Evolutionary conservation across 352 stramenopile species (phyloP), one percentile per base, ranked within the genome.

Genomic region (Globisporangium emineosum): DNA sequence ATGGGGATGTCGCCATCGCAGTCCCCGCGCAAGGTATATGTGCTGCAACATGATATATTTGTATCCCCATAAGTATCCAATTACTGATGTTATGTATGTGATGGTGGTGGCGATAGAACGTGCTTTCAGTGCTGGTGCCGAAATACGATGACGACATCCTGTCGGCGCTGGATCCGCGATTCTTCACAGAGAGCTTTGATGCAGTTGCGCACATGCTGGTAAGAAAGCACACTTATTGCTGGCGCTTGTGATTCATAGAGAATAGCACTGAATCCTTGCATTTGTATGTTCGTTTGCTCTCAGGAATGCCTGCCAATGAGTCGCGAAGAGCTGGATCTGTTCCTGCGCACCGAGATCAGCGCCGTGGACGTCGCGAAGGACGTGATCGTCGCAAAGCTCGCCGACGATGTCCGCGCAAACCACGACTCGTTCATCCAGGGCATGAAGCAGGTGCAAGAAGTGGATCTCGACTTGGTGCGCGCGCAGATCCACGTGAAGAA

Each of bases 401-500:
- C 89, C n/a, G 83, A 93, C 40, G 83, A 94, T 17, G 85, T 96
- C 51, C 88, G 84, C 3, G 73, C 73, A 8, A 94, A 96, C 51
- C 82, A 93, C 62, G 80, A 76, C 49, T 72, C 84, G 33, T 80
- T 96, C 27, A 92, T 94, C 60, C 75, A 94, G 66, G 88, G 88
- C 19, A 93, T 96, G 83, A 93, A 89, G 43, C 82, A 91, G 29
- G 88, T 96, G 49, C 84, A 96, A 49, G 86, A 96, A 35, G 88
- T 96, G 25, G 88, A 96, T 67, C 65, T 96, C 21, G 86, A 96
- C 62, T 72, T 96, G 32, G 77, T 93, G 52, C 78, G 83, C 42
- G 86, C 88, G 23, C 83, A 94, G 60, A 94, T 96, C 43, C 88
- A 96, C 60, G 88, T 96, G 47, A 96, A 94, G 29, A 96, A 96